Percentiles rank a stretch among this genome's conserved stretches.
phyloP scores from a whole-genome alignment of 495 filamentous ascomycete species.

The Hapsidospora chrysogenum region DNA sequence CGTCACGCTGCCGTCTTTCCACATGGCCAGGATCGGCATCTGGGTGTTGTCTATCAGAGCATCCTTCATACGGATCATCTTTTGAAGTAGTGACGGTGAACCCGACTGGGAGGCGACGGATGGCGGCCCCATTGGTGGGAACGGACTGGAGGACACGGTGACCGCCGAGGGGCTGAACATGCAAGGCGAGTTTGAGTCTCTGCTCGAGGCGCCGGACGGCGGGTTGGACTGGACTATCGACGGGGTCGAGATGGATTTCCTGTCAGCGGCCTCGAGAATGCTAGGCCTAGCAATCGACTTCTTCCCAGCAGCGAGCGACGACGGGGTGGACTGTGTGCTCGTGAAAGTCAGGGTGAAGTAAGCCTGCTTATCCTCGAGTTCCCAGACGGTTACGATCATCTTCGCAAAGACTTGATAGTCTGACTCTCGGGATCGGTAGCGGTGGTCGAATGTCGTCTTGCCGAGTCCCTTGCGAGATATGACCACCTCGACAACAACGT shows the following conservation, averaged over 20 bases:
- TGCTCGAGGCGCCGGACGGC: conserved; percentile 24
- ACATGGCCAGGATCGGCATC: conserved; percentile 53
- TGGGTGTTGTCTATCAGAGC: conserved; percentile 50
- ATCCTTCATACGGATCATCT: conserved; percentile 51
- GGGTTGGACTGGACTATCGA: conserved; percentile 19
- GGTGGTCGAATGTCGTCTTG: conserved; percentile 10
- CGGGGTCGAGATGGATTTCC: conserved; percentile 14
- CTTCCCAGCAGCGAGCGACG: conserved; percentile 6
- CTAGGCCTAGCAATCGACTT: conserved; percentile 15
- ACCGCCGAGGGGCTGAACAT: conserved; percentile 22
- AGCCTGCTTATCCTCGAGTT: conserved; percentile 33
- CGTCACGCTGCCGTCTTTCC: conserved; percentile 50
- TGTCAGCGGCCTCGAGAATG: conserved; percentile 17
- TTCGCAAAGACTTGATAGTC: conserved; percentile 33
- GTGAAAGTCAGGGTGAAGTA: conserved; percentile 55
- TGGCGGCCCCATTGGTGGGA: conserved; percentile 44
- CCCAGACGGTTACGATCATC: conserved; percentile 53
- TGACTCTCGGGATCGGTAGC: conserved; percentile 12
- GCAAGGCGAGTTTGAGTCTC: conserved; percentile 16
- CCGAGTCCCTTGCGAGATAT: conserved; percentile 20
- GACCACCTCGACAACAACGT: conserved; percentile 40
- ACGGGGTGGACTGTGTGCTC: conserved; percentile 17
- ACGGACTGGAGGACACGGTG: conserved; percentile 27
- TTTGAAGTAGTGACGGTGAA: conserved; percentile 42
- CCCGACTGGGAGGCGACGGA: conserved; percentile 24